These are phyloP conservation scores for Aspergillus spinulosporus DNA, from an alignment of 2,329 filamentous ascomycete genomes.

Conservation along the genomic window DNA sequence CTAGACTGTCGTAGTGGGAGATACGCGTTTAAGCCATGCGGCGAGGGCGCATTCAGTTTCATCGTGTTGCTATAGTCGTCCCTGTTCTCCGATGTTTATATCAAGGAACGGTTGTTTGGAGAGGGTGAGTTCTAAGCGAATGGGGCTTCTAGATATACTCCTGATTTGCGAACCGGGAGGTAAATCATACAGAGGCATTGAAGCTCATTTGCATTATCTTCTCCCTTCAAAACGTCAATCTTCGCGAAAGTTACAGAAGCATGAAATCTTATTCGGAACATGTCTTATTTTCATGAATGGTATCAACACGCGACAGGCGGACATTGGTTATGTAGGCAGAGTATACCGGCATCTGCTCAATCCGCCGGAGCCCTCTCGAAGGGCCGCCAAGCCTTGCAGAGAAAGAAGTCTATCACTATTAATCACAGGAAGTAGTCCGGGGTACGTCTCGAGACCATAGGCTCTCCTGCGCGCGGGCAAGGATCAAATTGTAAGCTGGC, in stretches of 20 bases:
- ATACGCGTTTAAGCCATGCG: no score
- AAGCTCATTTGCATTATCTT: no score
- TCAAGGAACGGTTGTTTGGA: no score
- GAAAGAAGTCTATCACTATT: slow-evolving; percentile 37
- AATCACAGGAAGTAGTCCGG: slow-evolving; percentile 95
- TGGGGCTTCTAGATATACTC: no score
- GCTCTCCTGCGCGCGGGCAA: slow-evolving; percentile 93
- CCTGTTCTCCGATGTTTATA: no score
- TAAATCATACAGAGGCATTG: no score
- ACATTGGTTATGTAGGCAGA: slow-evolving; percentile 38
- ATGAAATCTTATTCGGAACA: slow-evolving; percentile 17
- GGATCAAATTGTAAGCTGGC: slow-evolving; percentile 98
- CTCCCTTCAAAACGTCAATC: no score
- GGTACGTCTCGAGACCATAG: slow-evolving; percentile 96
- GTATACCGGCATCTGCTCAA: slow-evolving; percentile 30
- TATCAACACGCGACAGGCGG: slow-evolving; percentile 42
- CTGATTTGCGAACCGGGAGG: no score
- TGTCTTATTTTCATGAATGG: slow-evolving; percentile 45
- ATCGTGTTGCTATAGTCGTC: no score
- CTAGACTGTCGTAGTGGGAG: no score
- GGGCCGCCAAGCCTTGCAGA: slow-evolving; percentile 23
- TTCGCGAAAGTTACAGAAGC: neutral
- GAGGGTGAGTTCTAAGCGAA: no score
- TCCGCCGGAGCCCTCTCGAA: slow-evolving; percentile 31
- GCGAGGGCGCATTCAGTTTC: no score